Evolutionary conservation across 305 asterid genomes (phyloP), one percentile per base, ranked within the genome.

Genomic region (Fraxinus velutina): DNA sequence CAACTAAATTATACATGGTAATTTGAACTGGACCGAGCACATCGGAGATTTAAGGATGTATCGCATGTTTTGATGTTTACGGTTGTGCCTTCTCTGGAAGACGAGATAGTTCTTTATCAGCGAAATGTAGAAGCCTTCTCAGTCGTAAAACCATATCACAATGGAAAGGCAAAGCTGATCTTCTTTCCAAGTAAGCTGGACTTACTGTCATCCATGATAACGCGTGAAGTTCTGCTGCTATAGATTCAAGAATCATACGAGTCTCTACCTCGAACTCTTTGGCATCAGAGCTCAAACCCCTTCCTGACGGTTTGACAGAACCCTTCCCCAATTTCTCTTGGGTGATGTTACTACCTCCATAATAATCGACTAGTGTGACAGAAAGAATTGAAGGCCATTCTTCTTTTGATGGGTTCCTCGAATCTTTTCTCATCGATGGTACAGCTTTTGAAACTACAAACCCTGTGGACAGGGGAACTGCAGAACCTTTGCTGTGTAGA

Each of bases 341-440:
- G 81, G 88, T 82, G 81, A 89, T 79, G 77, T 80, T 87, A 79
- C 80, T 91, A 30, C 97, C 90, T 71, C 99, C 99, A 10, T 91
- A 96, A 85, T 96, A 62, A 62, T 62, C 33, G 1, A 62, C 72
- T 22, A 62, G 22, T 8, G 33, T 62, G 72, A 62, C 92, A 0
- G 97, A 94, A n/a, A 96, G 96, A 75, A 91, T 84, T 0, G 99
- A 94, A 78, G 99, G 99, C 99, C 99, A 93, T 86, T 96, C 99
- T 81, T 91, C 98, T 84, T 93, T 94, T 13, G 98, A 87, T 39
- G 55, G 81, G 86, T 84, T 87, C 78, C 91, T 79, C 7, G 86
- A 81, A 68, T 92, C 95, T 87, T 90, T 94, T 88, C 97, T 91
- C 97, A 92, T 89, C 13, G 98, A 90, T 78, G 99, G 98, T 22